Evolutionary conservation across 2,329 filamentous ascomycete genomes (phyloP), one percentile per base, ranked within the genome.

Genomic region (Colletotrichum destructivum): DNA sequence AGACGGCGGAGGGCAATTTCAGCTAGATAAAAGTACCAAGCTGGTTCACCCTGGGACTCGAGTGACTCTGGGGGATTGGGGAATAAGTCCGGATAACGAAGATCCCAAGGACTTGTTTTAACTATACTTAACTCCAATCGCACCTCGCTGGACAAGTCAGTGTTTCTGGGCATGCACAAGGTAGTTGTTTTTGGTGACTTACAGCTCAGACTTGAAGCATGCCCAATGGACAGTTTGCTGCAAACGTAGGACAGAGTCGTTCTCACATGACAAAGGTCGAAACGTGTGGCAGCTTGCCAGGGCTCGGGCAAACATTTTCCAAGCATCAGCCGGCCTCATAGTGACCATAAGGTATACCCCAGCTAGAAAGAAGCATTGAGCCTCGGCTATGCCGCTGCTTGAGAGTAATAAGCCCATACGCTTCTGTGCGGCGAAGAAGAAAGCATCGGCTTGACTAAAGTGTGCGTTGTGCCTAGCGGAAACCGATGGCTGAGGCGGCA

Each of bases 141-240:
- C n/a, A 76, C 55, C 44, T 76, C 75, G 47, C 75, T 54, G 13
- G 16, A 42, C 13, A 42, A 11, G 38, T 42, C 38, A 42, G 13
- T 18, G 15, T 73, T 51, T 15, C 16, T 26, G 7, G 18, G 49
- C 16, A 31, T 31, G 16, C 18, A 1, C 16, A 5, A 42, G 9
- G 38, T 13, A 42, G 38, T 3, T 42, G 38, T 46, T 35, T 15
- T 40, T 21, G 23, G 40, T 44, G n/a, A 64, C 74, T 67, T 49
- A 70, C 75, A 77, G 23, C 62, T 77, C 76, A 31, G 75, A 76
- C 51, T 77, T 77, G 7, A 77, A 61, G 40, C 75, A 77, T 44
- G 75, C 75, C 76, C 76, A 77, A 44, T 77, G 77, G 11, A 77
- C 67, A 44, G 75, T 77, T 47, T 77, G 73, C 35, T 75, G 75